These are phyloP conservation scores for Firmiana major DNA, from an alignment of 345 rosid species.

Conservation along the genomic window DNA sequence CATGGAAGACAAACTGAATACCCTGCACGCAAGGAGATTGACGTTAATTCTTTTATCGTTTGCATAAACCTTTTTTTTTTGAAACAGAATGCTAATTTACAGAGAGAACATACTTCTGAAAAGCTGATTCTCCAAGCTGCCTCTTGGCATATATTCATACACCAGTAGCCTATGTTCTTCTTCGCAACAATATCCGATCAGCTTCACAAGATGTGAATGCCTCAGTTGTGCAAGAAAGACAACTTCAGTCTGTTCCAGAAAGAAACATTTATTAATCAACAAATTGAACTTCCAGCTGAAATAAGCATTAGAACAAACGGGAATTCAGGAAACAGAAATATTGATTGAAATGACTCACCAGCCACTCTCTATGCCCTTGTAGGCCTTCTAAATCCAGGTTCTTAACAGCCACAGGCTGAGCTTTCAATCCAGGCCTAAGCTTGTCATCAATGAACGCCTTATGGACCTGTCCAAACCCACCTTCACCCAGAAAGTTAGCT, in stretches of 20 bases:
- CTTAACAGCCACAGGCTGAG: slow-evolving; percentile 89
- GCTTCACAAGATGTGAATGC: slow-evolving; percentile 76
- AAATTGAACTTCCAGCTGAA: not conserved
- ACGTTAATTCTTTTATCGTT: not conserved
- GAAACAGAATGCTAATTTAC: not conserved
- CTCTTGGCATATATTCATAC: slow-evolving; percentile 90
- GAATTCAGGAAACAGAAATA: not conserved
- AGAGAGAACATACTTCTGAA: slow-evolving; percentile 55
- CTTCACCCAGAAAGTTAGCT: slow-evolving; percentile 70
- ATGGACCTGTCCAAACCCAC: slow-evolving; percentile 92
- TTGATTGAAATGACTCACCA: slow-evolving; percentile 43
- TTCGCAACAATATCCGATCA: slow-evolving; percentile 89
- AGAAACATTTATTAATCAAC: not conserved
- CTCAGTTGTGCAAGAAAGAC: slow-evolving; percentile 75
- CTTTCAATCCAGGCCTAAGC: slow-evolving; percentile 71
- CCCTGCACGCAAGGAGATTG: slow-evolving; percentile 35
- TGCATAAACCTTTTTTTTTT: not conserved
- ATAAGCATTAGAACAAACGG: not conserved
- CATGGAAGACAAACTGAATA: slow-evolving; percentile 74
- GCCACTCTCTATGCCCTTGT: slow-evolving; percentile 92
- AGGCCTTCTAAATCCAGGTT: slow-evolving; percentile 70
- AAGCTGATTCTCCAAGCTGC: slow-evolving; percentile 89
- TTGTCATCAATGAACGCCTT: slow-evolving; percentile 88
- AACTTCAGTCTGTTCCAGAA: slow-evolving; percentile 64
- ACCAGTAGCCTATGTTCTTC: slow-evolving; percentile 80